Percentiles rank a stretch among this genome's conserved stretches.
phyloP scores from a whole-genome alignment of 2,329 filamentous ascomycete genomes.

The Exophiala alcalophila region DNA sequence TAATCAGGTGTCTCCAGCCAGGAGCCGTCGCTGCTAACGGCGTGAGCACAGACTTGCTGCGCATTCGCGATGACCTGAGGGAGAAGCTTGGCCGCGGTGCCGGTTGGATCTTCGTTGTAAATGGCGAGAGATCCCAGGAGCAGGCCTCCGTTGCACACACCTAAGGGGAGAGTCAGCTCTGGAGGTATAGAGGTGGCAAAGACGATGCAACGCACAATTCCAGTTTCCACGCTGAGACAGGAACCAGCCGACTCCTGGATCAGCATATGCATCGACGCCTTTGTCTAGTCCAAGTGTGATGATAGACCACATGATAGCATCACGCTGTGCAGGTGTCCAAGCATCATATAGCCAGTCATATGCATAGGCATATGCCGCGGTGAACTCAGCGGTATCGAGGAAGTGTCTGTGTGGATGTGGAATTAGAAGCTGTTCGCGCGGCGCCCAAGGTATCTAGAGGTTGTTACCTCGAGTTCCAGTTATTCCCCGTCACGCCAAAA shows the following conservation, averaged over 20 bases:
- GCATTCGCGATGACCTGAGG: constrained; percentile 5
- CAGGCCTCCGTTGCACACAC: constrained; percentile 10
- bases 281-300: constrained; percentile 8
- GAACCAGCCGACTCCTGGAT: constrained; percentile 6
- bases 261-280: constrained; percentile 6
- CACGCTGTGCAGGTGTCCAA: constrained; percentile 5
- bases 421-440: constrained; percentile 1
- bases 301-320: constrained; percentile 11
- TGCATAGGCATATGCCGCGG: constrained; percentile 8
- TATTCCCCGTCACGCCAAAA: constrained; percentile 6
- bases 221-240: constrained; percentile 6
- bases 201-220: constrained; percentile 7
- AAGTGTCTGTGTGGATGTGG: constrained; percentile 6
- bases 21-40: constrained; percentile 8
- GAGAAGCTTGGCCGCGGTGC: constrained; percentile 6
- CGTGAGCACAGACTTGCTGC: constrained; percentile 9
- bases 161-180: constrained; percentile 3
- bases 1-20: constrained; percentile 13
- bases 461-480: constrained; percentile 11
- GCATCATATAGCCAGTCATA: constrained; percentile 13
- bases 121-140: constrained; percentile 10
- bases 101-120: constrained; percentile 11
- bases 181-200: constrained; percentile 1
- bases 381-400: constrained; percentile 9
- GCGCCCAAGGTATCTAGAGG: not conserved